Conservation (phyloP, 2,329 filamentous ascomycete genomes). For the Trichothecium roseum region DNA sequence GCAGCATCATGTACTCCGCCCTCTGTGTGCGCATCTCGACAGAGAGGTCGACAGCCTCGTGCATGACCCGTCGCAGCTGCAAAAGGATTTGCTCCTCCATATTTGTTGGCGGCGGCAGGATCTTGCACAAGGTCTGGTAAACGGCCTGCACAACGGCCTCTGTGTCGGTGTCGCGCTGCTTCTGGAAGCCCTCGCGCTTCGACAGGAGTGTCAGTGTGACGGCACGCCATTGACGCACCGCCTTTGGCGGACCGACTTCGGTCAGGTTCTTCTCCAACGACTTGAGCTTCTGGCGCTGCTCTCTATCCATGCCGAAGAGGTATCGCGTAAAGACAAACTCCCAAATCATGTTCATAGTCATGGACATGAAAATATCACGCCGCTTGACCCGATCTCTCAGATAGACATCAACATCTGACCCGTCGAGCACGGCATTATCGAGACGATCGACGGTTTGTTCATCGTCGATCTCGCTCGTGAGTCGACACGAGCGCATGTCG, state of each 20-base stretch:
- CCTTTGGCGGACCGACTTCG: conserved; percentile 76
- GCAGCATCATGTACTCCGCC: conserved; percentile 97
- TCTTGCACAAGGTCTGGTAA: conserved; percentile 69
- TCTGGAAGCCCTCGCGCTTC: conserved; percentile 66
- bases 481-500: conserved; percentile 76
- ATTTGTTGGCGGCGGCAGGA: conserved; percentile 78
- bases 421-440: conserved; percentile 89
- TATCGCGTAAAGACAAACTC: conserved; percentile 98
- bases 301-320: conserved; percentile 95
- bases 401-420: conserved; percentile 82
- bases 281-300: conserved; percentile 96
- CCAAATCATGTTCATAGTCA: conserved; percentile 99
- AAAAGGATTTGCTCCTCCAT: conserved; percentile 72
- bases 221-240: conserved; percentile 96
- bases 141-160: conserved; percentile 87
- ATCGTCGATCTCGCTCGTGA: conserved; percentile 75
- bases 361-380: conserved; percentile 94
- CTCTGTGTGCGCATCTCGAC: conserved; percentile 97
- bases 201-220: conserved; percentile 86
- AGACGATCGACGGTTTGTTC: conserved; percentile 90
- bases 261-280: conserved; percentile 82
- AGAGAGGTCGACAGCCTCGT: conserved; percentile 78
- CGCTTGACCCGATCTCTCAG: conserved; percentile 79
- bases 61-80: conserved; percentile 79
- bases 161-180: conserved; percentile 79